Conservation (phyloP, 768 basidiomycete genomes). For the Mycena galopus region DNA sequence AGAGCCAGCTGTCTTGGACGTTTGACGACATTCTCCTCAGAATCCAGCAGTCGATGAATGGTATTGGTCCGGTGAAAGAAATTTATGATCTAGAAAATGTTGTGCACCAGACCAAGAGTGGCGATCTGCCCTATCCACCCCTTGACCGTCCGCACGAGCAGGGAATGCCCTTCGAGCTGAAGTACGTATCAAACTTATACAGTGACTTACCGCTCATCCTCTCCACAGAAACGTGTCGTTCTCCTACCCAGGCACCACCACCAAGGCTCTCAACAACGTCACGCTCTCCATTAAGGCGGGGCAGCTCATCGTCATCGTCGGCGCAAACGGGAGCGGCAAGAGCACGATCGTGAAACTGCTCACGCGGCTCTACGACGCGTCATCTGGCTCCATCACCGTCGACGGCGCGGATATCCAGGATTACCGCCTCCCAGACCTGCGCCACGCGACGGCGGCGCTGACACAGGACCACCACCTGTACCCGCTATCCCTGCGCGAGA, state of each 20-base stretch:
- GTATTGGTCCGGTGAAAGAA: not conserved
- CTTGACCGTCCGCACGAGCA: constrained; percentile 17
- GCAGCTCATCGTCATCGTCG: constrained; percentile 59
- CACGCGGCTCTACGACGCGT: constrained; percentile 49
- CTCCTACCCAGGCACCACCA: constrained; percentile 45
- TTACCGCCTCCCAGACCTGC: constrained; percentile 49
- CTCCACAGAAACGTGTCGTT: constrained; percentile 53
- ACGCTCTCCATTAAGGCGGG: constrained; percentile 57
- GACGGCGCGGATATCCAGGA: constrained; percentile 48
- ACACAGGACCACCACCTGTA: constrained; percentile 55
- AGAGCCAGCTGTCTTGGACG: constrained; percentile 22
- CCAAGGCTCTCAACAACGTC: constrained; percentile 46
- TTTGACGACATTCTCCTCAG: constrained; percentile 4
- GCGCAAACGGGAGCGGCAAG: constrained; percentile 61
- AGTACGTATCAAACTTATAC: not conserved
- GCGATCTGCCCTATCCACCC: constrained; percentile 30
- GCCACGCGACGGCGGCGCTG: constrained; percentile 56
- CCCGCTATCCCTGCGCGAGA: constrained; percentile 55
- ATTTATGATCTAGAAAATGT: constrained; percentile 30
- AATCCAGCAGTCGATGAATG: not conserved
- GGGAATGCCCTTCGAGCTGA: constrained; percentile 32
- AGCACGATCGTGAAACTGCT: constrained; percentile 59
- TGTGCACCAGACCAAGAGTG: constrained; percentile 21
- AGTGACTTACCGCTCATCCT: not conserved
- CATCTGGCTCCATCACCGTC: constrained; percentile 53